Evolutionary conservation across 306 rosid genomes (phyloP).

Genomic region (Casuarina cunninghamiana): DNA sequence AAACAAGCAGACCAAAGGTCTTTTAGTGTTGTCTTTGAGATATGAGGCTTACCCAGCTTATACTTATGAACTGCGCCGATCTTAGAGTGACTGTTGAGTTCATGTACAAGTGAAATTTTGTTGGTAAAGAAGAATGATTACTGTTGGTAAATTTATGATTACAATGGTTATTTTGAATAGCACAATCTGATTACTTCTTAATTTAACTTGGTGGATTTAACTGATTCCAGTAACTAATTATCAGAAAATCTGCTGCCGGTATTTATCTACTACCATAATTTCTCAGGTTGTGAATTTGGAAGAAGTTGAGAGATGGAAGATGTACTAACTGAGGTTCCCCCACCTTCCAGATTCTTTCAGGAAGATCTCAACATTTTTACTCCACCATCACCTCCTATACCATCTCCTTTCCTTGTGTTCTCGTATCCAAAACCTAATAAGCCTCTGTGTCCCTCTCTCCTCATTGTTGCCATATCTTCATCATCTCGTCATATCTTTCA

Average conservation of each 20-base stretch:
- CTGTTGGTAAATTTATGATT: background rate
- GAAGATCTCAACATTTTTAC: constrained; percentile 84
- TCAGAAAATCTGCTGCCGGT: background rate
- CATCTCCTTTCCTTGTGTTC: constrained; percentile 65
- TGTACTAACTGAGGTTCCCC: constrained; percentile 74
- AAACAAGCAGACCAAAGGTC: background rate
- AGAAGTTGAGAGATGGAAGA: constrained; percentile 61
- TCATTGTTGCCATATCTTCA: constrained; percentile 64
- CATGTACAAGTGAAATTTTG: background rate
- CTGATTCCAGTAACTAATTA: background rate
- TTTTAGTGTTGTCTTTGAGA: background rate
- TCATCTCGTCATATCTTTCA: constrained; percentile 62
- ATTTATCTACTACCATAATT: background rate
- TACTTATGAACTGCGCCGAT: background rate
- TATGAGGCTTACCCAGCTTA: background rate
- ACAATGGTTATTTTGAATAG: background rate
- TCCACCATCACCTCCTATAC: constrained; percentile 54
- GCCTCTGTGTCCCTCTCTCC: constrained; percentile 67
- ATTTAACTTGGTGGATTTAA: background rate
- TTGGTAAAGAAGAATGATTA: background rate
- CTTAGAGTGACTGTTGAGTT: background rate
- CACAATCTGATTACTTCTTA: background rate
- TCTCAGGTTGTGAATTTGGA: background rate
- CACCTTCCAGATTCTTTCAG: constrained; percentile 73
- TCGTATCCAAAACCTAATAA: constrained; percentile 26